Evolutionary conservation across 345 rosid genomes (phyloP).

Genomic region (Melaleuca alternifolia): DNA sequence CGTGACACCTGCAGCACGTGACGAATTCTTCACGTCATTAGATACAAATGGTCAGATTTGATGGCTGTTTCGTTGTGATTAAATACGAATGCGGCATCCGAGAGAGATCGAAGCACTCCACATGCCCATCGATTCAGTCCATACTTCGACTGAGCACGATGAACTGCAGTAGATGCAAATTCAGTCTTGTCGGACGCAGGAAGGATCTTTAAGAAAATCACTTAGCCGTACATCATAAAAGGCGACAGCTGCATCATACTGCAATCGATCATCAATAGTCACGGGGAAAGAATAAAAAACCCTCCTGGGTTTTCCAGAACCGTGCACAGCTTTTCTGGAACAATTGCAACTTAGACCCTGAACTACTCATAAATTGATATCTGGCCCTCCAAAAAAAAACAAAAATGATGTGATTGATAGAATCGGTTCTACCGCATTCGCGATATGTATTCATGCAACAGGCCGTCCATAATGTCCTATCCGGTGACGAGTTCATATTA

Average conservation of each 20-base stretch:
- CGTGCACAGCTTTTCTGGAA: too few species aligned
- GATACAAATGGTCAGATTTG: neutral
- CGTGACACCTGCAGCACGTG: fast-evolving
- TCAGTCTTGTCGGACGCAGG: neutral
- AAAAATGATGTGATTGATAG: neutral
- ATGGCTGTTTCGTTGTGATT: neutral
- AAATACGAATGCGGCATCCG: neutral
- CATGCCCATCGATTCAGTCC: neutral
- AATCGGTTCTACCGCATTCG: neutral
- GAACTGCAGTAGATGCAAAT: neutral
- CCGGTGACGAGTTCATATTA: neutral
- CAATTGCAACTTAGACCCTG: neutral
- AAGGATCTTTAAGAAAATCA: neutral
- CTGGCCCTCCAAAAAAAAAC: too few species aligned
- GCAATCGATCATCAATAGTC: neutral
- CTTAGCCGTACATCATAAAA: neutral
- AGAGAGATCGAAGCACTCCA: neutral
- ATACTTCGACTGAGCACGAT: neutral
- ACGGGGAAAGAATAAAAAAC: too few species aligned
- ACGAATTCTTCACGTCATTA: neutral
- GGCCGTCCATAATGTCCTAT: neutral
- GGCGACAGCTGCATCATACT: neutral
- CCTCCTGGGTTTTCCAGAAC: too few species aligned
- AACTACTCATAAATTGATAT: neutral
- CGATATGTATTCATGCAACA: neutral